Evolutionary conservation across 2,329 filamentous ascomycete genomes (phyloP), one percentile per base, ranked within the genome.

Genomic region (Penicillium italicum): DNA sequence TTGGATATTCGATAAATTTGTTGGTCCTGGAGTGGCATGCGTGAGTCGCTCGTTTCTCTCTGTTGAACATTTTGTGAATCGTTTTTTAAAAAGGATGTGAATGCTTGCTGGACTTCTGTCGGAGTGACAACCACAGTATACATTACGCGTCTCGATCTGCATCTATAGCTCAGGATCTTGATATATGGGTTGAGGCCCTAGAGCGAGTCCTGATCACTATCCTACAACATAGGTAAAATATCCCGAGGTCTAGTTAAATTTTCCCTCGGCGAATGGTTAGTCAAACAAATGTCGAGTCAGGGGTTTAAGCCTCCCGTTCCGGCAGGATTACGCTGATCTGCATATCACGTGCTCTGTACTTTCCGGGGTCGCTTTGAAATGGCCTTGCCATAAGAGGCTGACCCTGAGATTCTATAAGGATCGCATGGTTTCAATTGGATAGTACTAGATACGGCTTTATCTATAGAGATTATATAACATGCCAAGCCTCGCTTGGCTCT

Each of bases 311-410:
- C n/a, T n/a, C n/a, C n/a, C n/a, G n/a, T n/a, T n/a, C n/a, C n/a
- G n/a, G n/a, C n/a, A n/a, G n/a, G n/a, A n/a, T n/a, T n/a, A n/a
- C n/a, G n/a, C n/a, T n/a, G n/a, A n/a, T n/a, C n/a, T 18, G 1
- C 16, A 33, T 4, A 18, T 31, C 47, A 50, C 37, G 47, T 50
- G 48, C 2, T 1, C 5, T 30, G 8, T 1, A 1, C n/a, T 18
- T 38, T 20, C 48, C 28, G 48, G 48, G 48, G 48, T 50, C 24
- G 48, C 20, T 50, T 50, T 26, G 48, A 50, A 50, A 50, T 50
- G 2, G 14, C 31, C 14, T 44, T 8, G 48, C 38, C 16, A 24
- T 26, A 31, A 50, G 37, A 33, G 36, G 47, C 26, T n/a, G 9
- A 18, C 8, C n/a, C n/a, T n/a, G n/a, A n/a, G n/a, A n/a, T n/a